Base-by-base conservation (phyloP, 352 stramenopile species). In the Globisporangium barbulae region DNA sequence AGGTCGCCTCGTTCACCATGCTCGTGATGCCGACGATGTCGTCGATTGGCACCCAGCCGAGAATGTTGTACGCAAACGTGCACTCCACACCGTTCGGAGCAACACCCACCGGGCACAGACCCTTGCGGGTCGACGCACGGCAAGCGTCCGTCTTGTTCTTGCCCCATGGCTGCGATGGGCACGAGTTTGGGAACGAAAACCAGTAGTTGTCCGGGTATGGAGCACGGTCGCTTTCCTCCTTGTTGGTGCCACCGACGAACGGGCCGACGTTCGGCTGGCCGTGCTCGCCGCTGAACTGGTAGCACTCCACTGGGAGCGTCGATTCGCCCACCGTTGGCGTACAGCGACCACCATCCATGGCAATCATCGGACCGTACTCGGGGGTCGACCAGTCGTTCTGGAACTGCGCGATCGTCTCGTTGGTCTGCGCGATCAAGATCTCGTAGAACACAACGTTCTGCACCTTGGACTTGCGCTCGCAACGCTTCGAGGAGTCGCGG, bases 31-130 rank as follows among this genome's bases (percentile, higher is more conserved):
- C 84, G 1, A 93, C 84, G 30, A 93, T 64, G 50, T 93, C 84
- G 48, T 93, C 84, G 54, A 93, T 88, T 15, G 84, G 68, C 17
- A 93, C 78, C 80, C 79, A 91, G 25, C 85, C 85, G 0, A 94
- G 41, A 41, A 94, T 80, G 58, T 85, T 86, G 76, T 94, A 94
- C 17, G 81, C 70, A 44, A 83, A 94, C 13, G 82, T 94, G 58
- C 85, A 94, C 19, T 83, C 74, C 0, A 94, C 73, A 13, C 85
- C 83, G 48, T 92, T 74, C 0, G 85, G 85, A 4, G 73, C 72
- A n/a, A 77, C 42, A 21, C 83, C 83, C 22, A 81, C 76, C 30
- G 65, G 50, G 59, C 85, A 91, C 53, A 93, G 70, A 3, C 85
- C 82, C 70, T 88, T 85, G 67, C 79, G 79, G 1, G 72, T 78